Evolutionary conservation across 2,329 filamentous ascomycete species (phyloP).

Genomic region (Ophiostoma quercus): DNA sequence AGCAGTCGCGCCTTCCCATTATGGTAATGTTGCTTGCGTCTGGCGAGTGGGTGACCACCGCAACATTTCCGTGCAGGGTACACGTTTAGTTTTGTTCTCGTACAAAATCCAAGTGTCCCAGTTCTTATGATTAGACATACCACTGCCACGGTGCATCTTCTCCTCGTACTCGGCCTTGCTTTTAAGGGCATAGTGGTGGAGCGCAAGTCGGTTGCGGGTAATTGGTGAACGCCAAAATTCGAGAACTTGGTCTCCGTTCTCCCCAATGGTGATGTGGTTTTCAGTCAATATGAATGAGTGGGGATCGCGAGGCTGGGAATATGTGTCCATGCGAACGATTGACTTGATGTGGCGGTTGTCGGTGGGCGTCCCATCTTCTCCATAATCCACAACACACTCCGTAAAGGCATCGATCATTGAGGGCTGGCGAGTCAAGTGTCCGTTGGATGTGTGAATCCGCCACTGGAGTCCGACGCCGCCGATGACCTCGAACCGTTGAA

Average conservation of each 20-base stretch:
- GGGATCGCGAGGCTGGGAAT: slow-evolving; percentile 19
- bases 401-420: slow-evolving; percentile 20
- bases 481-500: slow-evolving; percentile 21
- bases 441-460: slow-evolving; percentile 24
- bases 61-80: slow-evolving; percentile 22
- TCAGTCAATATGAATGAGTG: slow-evolving; percentile 20
- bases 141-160: slow-evolving; percentile 25
- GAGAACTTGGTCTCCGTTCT: slow-evolving; percentile 21
- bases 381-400: slow-evolving; percentile 20
- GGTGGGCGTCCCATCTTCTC: slow-evolving; percentile 17
- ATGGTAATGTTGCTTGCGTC: too few species aligned
- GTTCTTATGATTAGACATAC: slow-evolving; percentile 25
- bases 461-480: slow-evolving; percentile 22
- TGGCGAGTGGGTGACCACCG: slow-evolving; percentile 23
- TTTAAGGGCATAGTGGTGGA: slow-evolving; percentile 25
- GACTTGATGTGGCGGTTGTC: slow-evolving; percentile 25
- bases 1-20: too few species aligned
- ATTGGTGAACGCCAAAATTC: slow-evolving; percentile 16
- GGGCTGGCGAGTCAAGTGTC: slow-evolving; percentile 21
- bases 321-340: slow-evolving; percentile 20
- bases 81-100: slow-evolving; percentile 16
- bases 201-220: slow-evolving; percentile 22
- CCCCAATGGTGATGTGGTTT: slow-evolving; percentile 21
- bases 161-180: slow-evolving; percentile 23
- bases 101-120: slow-evolving; percentile 20